These are phyloP conservation scores for Fraxinus quadrangulata DNA, from an alignment of 257 asterid species.

Conservation along the genomic window DNA sequence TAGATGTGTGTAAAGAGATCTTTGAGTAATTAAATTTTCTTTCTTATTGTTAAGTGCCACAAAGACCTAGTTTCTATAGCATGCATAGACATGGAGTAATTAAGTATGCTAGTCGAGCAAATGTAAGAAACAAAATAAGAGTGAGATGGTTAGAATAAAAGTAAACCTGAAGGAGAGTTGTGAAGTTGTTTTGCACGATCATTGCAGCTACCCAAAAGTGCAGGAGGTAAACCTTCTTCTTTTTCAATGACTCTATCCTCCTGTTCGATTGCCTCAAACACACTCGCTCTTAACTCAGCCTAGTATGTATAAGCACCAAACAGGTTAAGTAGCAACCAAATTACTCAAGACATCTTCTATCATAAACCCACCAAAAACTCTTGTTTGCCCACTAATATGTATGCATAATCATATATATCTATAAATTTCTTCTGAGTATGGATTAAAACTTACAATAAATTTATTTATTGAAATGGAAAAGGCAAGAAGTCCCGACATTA, in stretches of 20 bases:
- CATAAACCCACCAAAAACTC: not conserved
- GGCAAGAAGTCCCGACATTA: not conserved
- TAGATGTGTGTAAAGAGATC: not conserved
- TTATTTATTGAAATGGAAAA: not conserved
- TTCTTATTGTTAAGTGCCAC: not conserved
- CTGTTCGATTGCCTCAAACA: slow-evolving; percentile 94
- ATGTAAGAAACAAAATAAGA: not conserved
- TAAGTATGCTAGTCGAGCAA: not conserved
- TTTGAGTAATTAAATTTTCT: not conserved
- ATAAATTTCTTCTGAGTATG: not conserved
- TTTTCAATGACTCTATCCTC: slow-evolving; percentile 78
- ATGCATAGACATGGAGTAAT: not conserved
- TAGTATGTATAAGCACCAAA: slow-evolving; percentile 20
- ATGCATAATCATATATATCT: not conserved
- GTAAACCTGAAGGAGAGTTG: slow-evolving; percentile 84
- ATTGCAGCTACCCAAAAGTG: slow-evolving; percentile 95
- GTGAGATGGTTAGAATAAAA: not conserved
- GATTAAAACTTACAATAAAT: not conserved
- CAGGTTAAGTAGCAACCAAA: not conserved
- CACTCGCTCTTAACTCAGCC: slow-evolving; percentile 98
- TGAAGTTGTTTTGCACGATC: slow-evolving; percentile 95
- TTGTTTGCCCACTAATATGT: not conserved
- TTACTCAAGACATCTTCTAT: not conserved
- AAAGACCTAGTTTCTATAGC: not conserved
- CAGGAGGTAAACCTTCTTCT: slow-evolving; percentile 87